Evolutionary conservation across 2,329 filamentous ascomycete genomes (phyloP), one percentile per base, ranked within the genome.

Genomic region (Escovopsis weberi): DNA sequence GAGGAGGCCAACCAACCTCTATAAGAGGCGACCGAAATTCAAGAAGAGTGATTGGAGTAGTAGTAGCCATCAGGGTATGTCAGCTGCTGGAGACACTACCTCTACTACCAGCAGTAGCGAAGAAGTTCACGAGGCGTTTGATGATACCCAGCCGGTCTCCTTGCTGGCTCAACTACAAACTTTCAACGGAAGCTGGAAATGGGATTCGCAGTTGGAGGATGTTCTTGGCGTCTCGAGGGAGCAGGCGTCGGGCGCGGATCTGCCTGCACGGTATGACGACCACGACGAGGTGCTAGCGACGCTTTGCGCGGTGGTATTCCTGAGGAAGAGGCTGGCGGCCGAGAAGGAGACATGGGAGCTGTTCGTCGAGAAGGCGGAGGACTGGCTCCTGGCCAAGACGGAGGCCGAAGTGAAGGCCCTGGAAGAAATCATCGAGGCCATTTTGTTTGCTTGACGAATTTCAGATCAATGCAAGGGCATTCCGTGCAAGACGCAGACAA

Each of bases 321-420:
- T 83, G 47, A 66, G 73, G 51, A 55, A 41, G 35, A 67, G 62
- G 43, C 50, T 74, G 45, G 49, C 33, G 0, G 58, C 48, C 0
- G 62, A 73, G 40, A 59, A 63, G 53, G 78, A 76, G 2, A 65
- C 67, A 6, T 84, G 78, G 78, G 77, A 79, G 47, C 63, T 83
- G 64, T 59, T 82, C 34, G 74, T 70, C 12, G 69, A 71, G 9
- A 82, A 81, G 63, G 77, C 73, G 0, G 64, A 60, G 51, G 52
- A 38, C 0, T 81, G 74, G 72, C 42, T 78, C 32, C 42, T 47
- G 34, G 45, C 45, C 2, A 48, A 47, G 5, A 41, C 52, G 9
- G 51, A 48, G 0, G 44, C 43, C 5, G 37, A 30, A 1, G 36
- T 46, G 19, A 33, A 47, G 12, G 47, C 43, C 4, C 39, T 60